Conservation (phyloP, 768 basidiomycete genomes). For the Mycena rosella region DNA sequence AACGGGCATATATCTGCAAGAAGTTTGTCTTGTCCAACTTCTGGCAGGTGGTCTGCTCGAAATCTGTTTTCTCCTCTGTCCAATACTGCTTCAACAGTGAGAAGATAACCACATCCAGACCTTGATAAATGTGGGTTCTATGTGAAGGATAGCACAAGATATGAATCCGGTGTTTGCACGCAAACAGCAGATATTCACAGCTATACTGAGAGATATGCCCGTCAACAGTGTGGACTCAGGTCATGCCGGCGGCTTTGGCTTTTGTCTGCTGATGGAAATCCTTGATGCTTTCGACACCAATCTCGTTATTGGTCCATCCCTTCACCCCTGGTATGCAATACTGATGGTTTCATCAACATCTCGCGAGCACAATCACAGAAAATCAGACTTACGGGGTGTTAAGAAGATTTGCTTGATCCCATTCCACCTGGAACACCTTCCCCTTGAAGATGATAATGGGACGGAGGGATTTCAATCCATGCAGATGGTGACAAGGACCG, state of each 20-base stretch:
- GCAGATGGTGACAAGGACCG: constrained; percentile 17
- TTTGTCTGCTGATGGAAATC: constrained; percentile 54
- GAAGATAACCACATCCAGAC: constrained; percentile 57
- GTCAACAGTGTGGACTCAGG: constrained; percentile 55
- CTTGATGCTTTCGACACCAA: constrained; percentile 53
- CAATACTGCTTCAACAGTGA: constrained; percentile 46
- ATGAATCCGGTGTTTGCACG: constrained; percentile 49
- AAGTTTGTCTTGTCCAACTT: constrained; percentile 53
- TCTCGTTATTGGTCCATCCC: constrained; percentile 54
- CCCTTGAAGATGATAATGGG: constrained; percentile 33
- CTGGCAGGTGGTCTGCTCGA: constrained; percentile 32
- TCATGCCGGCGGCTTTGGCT: constrained; percentile 46
- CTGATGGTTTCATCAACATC: background rate
- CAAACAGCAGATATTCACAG: constrained; percentile 52
- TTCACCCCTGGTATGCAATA: constrained; percentile 33
- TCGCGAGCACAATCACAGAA: background rate
- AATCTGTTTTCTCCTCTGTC: constrained; percentile 36
- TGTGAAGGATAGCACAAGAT: constrained; percentile 62
- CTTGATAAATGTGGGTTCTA: constrained; percentile 59
- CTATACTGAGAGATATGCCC: constrained; percentile 61
- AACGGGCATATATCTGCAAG: constrained; percentile 46
- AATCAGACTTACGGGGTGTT: constrained; percentile 7
- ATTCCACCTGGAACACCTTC: constrained; percentile 23
- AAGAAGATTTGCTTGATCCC: constrained; percentile 17
- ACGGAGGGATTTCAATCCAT: background rate